Conservation (phyloP, 345 rosid genomes). For the Raphanus raphanistrum region DNA sequence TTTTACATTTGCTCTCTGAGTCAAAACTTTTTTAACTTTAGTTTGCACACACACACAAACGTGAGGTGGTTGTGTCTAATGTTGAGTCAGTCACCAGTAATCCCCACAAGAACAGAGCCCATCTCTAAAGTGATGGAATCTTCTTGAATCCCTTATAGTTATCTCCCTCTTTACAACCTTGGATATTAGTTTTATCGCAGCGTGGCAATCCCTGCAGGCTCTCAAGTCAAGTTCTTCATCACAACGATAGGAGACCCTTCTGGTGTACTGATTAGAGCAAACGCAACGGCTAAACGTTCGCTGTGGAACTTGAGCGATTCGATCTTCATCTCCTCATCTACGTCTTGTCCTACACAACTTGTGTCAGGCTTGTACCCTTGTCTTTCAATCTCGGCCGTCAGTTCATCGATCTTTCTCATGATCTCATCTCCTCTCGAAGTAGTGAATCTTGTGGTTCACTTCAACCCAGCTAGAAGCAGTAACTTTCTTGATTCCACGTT, state of each 20-base stretch:
- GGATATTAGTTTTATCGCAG: slow-evolving; percentile 78
- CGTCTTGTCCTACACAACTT: slow-evolving; percentile 65
- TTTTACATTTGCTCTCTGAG: neutral
- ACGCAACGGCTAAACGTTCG: slow-evolving; percentile 80
- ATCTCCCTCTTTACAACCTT: slow-evolving; percentile 76
- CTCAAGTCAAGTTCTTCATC: slow-evolving; percentile 87
- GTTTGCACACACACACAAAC: neutral
- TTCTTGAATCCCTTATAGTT: slow-evolving; percentile 79
- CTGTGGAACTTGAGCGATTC: slow-evolving; percentile 81
- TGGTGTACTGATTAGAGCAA: slow-evolving; percentile 75
- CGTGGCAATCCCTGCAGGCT: slow-evolving; percentile 84
- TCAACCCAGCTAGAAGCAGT: slow-evolving; percentile 89
- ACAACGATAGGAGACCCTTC: slow-evolving; percentile 70
- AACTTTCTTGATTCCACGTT: slow-evolving; percentile 69
- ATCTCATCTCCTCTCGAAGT: slow-evolving; percentile 55
- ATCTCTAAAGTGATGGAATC: slow-evolving; percentile 83
- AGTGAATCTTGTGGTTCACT: slow-evolving; percentile 56
- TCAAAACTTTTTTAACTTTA: neutral
- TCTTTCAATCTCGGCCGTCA: slow-evolving; percentile 55
- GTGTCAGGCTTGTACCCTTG: slow-evolving; percentile 81
- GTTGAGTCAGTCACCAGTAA: slow-evolving; percentile 64
- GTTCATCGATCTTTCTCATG: slow-evolving; percentile 48
- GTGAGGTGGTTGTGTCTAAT: neutral
- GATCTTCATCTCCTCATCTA: slow-evolving; percentile 56
- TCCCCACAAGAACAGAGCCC: slow-evolving; percentile 78